Evolutionary conservation across 2,329 filamentous ascomycete species (phyloP).

Genomic region (Exophiala aquamarina): DNA sequence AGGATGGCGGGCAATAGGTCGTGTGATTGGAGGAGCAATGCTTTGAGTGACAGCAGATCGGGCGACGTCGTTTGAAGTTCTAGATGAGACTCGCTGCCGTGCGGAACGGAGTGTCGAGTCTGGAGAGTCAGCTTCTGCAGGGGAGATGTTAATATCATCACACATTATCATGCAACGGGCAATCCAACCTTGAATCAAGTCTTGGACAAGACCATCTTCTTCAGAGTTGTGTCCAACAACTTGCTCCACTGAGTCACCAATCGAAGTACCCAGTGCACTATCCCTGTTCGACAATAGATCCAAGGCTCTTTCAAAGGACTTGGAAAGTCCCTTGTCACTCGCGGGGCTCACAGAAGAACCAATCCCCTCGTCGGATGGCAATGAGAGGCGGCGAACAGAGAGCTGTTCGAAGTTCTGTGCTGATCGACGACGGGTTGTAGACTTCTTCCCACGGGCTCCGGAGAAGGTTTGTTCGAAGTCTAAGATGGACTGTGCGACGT

Average conservation of each 20-base stretch:
- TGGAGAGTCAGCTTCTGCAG: slow-evolving; percentile 27
- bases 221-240: slow-evolving; percentile 28
- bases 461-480: slow-evolving; percentile 65
- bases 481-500: slow-evolving; percentile 69
- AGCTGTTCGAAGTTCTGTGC: slow-evolving; percentile 24
- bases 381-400: slow-evolving; percentile 53
- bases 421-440: slow-evolving; percentile 31
- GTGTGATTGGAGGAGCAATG: slow-evolving; percentile 47
- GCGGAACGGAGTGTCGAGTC: slow-evolving; percentile 17
- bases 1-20: slow-evolving; percentile 52
- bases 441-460: slow-evolving; percentile 40
- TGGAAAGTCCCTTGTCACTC: slow-evolving; percentile 43
- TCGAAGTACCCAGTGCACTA: slow-evolving; percentile 24
- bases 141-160: slow-evolving; percentile 25
- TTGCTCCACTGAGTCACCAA: slow-evolving; percentile 27
- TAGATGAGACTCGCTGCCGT: slow-evolving; percentile 14
- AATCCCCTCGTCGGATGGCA: slow-evolving; percentile 78
- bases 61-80: slow-evolving; percentile 5
- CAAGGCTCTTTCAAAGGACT: slow-evolving; percentile 37
- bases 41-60: slow-evolving; percentile 61
- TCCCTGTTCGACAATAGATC: slow-evolving; percentile 39
- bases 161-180: slow-evolving; percentile 28
- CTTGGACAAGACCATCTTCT: slow-evolving; percentile 25
- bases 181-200: slow-evolving; percentile 31
- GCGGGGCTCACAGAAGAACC: slow-evolving; percentile 73